Evolutionary conservation across 169 alveolate species (phyloP).

Genomic region (Cryptosporidium sp.): DNA sequence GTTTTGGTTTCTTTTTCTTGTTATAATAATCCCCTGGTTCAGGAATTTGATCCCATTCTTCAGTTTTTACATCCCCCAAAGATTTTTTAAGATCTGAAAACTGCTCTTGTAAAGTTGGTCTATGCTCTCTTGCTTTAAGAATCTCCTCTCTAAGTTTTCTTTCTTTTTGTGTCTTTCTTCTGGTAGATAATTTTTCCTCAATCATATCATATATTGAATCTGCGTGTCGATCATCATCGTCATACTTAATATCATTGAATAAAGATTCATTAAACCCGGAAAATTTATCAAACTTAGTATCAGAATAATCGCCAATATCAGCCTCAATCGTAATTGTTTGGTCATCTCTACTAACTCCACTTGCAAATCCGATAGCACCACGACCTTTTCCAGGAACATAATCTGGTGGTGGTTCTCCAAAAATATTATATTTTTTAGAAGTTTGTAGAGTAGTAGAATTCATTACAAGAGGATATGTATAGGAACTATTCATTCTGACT

Average conservation of each 20-base stretch:
- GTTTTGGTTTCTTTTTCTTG: slow-evolving; percentile 89
- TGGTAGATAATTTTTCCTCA: slow-evolving; percentile 91
- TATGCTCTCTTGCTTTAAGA: slow-evolving; percentile 88
- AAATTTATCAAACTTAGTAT: slow-evolving; percentile 92
- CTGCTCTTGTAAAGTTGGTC: slow-evolving; percentile 83
- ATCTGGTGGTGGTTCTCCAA: slow-evolving; percentile 97
- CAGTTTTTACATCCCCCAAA: slow-evolving; percentile 86
- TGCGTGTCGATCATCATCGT: slow-evolving; percentile 94
- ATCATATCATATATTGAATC: slow-evolving; percentile 90
- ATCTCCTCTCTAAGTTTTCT: slow-evolving; percentile 87
- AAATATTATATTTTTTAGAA: slow-evolving; percentile 65
- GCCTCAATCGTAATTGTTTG: slow-evolving; percentile 82
- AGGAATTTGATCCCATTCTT: slow-evolving; percentile 98
- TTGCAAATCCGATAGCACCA: slow-evolving; percentile 97
- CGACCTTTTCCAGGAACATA: slow-evolving; percentile 97
- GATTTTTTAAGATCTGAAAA: slow-evolving; percentile 83
- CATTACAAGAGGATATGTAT: slow-evolving; percentile 24
- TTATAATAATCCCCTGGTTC: slow-evolving; percentile 91
- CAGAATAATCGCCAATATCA: slow-evolving; percentile 90
- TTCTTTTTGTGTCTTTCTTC: slow-evolving; percentile 91
- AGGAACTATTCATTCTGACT: neutral
- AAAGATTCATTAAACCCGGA: slow-evolving; percentile 91
- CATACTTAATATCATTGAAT: slow-evolving; percentile 88
- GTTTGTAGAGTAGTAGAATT: neutral
- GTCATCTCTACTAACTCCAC: slow-evolving; percentile 98